phyloP scores from a whole-genome alignment of 352 stramenopile genomes.

The Phytophthora europaea region DNA sequence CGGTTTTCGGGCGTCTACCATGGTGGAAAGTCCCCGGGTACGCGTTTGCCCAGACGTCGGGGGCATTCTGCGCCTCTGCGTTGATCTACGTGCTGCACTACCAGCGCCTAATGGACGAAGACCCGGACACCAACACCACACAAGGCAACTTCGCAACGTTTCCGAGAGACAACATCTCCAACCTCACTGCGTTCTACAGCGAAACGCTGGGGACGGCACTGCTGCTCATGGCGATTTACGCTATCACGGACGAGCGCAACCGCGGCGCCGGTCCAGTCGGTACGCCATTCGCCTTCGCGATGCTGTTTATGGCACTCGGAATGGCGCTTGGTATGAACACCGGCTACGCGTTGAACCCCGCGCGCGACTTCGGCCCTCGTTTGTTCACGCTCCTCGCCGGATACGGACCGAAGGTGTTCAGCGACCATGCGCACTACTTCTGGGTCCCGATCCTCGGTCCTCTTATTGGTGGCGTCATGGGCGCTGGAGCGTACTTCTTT shows the following conservation, averaged over 20 bases:
- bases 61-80: constrained; percentile 48
- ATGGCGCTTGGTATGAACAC: constrained; percentile 65
- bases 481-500: constrained; percentile 60
- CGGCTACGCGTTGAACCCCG: constrained; percentile 53
- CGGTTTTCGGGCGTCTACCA: constrained; percentile 46
- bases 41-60: constrained; percentile 43
- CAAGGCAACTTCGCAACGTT: constrained; percentile 58
- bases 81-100: constrained; percentile 61
- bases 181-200: constrained; percentile 59
- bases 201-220: constrained; percentile 62
- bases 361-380: constrained; percentile 51
- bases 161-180: constrained; percentile 44
- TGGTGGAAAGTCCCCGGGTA: constrained; percentile 61
- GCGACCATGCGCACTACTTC: constrained; percentile 61
- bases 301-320: constrained; percentile 64
- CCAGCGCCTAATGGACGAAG: constrained; percentile 45
- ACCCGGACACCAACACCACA: constrained; percentile 50
- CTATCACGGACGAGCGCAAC: constrained; percentile 62
- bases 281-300: constrained; percentile 49
- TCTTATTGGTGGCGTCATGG: constrained; percentile 50
- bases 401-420: constrained; percentile 65
- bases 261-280: constrained; percentile 40
- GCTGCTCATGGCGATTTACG: constrained; percentile 60
- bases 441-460: constrained; percentile 65
- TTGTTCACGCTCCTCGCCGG: constrained; percentile 57